phyloP scores from a whole-genome alignment of 768 basidiomycete species.

The Mrakia gelida region DNA sequence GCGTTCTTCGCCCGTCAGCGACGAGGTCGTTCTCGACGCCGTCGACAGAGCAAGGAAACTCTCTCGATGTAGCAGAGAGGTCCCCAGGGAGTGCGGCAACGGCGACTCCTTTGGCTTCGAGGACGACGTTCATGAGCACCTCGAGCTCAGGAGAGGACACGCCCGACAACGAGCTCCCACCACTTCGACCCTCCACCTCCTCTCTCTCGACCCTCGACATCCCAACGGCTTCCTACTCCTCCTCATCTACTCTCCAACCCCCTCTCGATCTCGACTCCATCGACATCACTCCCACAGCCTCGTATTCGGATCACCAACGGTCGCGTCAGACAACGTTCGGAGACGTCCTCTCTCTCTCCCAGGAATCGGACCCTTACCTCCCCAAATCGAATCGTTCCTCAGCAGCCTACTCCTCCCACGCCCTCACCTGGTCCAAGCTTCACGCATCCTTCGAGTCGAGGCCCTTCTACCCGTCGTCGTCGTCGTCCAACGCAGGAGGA shows the following conservation, averaged over 20 bases:
- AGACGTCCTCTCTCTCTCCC: not conserved
- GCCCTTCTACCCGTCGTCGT: not conserved
- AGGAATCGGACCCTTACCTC: not conserved
- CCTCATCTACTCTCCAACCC: not conserved
- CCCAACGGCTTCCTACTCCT: not conserved
- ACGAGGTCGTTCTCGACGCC: not conserved
- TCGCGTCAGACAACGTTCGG: not conserved
- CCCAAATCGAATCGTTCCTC: not conserved
- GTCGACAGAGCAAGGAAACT: not conserved
- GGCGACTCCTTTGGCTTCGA: not conserved
- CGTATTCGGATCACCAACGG: not conserved
- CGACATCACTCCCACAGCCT: not conserved
- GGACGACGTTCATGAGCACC: not conserved
- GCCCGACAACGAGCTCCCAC: not conserved
- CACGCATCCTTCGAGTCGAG: not conserved
- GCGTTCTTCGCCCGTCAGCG: not conserved
- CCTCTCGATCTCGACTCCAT: no score
- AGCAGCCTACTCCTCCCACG: not conserved
- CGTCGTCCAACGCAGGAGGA: not conserved
- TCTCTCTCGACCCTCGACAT: not conserved
- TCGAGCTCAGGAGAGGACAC: no score
- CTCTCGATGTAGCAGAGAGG: not conserved
- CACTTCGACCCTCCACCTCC: not conserved
- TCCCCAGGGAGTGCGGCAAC: not conserved
- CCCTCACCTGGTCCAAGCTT: not conserved